Conservation (phyloP, 2,329 filamentous ascomycete species). For the Phialophora chinensis region DNA sequence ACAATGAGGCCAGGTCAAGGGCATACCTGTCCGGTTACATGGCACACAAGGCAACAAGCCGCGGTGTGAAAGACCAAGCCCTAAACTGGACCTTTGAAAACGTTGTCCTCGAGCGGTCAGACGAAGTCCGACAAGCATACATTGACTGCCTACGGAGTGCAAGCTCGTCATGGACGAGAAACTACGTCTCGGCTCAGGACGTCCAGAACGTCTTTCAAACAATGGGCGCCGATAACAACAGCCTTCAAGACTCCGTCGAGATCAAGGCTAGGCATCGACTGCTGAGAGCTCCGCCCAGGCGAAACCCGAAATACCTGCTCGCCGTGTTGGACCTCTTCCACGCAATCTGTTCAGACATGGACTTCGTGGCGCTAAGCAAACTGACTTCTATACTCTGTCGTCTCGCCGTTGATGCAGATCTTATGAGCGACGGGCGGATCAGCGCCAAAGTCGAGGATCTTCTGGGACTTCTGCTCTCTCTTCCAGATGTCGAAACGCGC, state of each 20-base stretch:
- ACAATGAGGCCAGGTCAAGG: constrained; percentile 61
- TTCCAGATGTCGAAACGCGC: constrained; percentile 26
- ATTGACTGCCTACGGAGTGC: constrained; percentile 58
- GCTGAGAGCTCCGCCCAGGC: constrained; percentile 13
- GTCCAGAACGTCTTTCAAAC: constrained; percentile 33
- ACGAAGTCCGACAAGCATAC: constrained; percentile 66
- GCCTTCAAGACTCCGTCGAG: constrained; percentile 25
- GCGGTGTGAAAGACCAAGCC: constrained; percentile 65
- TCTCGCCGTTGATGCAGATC: constrained; percentile 32
- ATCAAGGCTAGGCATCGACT: constrained; percentile 30
- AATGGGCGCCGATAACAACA: constrained; percentile 33
- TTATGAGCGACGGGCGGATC: constrained; percentile 34
- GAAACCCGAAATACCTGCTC: constrained; percentile 34
- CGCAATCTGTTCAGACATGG: constrained; percentile 35
- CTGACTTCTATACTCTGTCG: constrained; percentile 35
- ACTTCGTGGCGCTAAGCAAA: constrained; percentile 36
- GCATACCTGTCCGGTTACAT: constrained; percentile 68
- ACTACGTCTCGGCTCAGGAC: constrained; percentile 31
- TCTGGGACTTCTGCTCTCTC: constrained; percentile 29
- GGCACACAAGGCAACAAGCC: constrained; percentile 57
- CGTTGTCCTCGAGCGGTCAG: constrained; percentile 56
- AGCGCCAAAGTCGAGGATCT: constrained; percentile 31
- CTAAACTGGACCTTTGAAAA: constrained; percentile 65
- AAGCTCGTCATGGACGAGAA: constrained; percentile 43
- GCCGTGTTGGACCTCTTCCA: constrained; percentile 32